Conservation (phyloP, 1,139 yeast species). For the Arxiozyma slooffiae region DNA sequence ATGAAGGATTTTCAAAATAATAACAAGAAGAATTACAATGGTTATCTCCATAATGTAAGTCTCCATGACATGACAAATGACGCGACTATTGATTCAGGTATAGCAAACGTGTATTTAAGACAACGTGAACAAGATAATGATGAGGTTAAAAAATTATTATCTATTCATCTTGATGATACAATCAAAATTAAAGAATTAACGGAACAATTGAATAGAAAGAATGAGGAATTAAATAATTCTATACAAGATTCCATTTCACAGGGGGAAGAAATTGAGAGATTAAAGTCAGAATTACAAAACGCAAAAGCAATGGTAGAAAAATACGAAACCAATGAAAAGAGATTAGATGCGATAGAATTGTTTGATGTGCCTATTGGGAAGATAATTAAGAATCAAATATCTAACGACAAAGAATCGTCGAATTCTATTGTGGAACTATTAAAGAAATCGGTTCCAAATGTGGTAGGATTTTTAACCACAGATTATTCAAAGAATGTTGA, state of each 20-base stretch:
- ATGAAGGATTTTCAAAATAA: no score
- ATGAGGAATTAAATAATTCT: background rate
- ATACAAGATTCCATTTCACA: background rate
- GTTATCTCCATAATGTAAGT: background rate
- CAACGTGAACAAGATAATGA: background rate
- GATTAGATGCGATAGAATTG: background rate
- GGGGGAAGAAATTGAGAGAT: background rate
- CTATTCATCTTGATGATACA: background rate
- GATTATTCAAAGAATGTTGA: background rate
- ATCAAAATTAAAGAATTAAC: background rate
- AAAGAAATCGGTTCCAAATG: background rate
- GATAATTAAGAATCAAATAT: background rate
- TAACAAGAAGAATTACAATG: no score
- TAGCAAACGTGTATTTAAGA: background rate
- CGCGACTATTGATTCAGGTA: background rate
- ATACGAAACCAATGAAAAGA: background rate
- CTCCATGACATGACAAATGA: background rate
- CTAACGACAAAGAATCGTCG: background rate
- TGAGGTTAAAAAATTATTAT: background rate
- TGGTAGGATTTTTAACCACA: background rate
- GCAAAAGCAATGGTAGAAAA: background rate
- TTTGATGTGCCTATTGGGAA: slow-evolving; percentile 1
- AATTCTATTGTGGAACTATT: background rate
- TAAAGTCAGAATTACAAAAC: background rate
- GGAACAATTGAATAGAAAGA: background rate